Percentiles rank a stretch among this genome's conserved stretches.
These are phyloP conservation scores for Botrytis cinerea DNA, from an alignment of 2,329 filamentous ascomycete species.

Conservation along the genomic window DNA sequence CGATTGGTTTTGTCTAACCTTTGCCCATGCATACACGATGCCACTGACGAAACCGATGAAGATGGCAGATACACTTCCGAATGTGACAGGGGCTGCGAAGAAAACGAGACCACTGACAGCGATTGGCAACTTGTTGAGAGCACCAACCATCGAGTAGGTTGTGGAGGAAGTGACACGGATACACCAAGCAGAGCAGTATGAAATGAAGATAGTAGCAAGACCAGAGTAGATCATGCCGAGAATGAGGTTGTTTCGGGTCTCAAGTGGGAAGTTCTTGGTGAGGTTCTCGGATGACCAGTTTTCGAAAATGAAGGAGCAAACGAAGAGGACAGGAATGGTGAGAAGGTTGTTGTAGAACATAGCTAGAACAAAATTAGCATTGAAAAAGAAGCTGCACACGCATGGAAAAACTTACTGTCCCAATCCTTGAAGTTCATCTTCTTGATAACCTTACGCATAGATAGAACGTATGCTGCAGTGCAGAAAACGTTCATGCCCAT, in stretches of 20 bases:
- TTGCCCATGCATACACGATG: slow-evolving; percentile 84
- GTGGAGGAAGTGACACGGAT: slow-evolving; percentile 96
- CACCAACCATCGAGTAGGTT: slow-evolving; percentile 98
- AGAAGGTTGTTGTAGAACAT: slow-evolving; percentile 99
- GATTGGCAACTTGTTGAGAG: slow-evolving; percentile 96
- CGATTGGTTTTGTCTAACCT: slow-evolving; percentile 74
- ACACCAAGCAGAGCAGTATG: slow-evolving; percentile 99
- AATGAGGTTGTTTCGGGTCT: slow-evolving; percentile 75
- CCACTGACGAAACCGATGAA: slow-evolving; percentile 88
- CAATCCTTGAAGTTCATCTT: slow-evolving; percentile 99
- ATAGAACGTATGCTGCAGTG: slow-evolving; percentile 83
- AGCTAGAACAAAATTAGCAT: slow-evolving; percentile 56
- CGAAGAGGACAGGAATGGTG: slow-evolving; percentile 86
- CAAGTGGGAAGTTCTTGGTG: slow-evolving; percentile 82
- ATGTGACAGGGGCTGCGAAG: slow-evolving; percentile 90
- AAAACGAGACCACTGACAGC: slow-evolving; percentile 90
- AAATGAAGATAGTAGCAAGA: slow-evolving; percentile 92
- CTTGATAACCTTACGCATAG: slow-evolving; percentile 99
- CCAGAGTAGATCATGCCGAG: slow-evolving; percentile 93
- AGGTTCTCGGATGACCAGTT: slow-evolving; percentile 91
- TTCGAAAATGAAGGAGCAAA: slow-evolving; percentile 80
- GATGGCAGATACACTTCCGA: slow-evolving; percentile 90
- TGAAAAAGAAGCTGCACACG: background rate
- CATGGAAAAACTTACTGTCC: slow-evolving; percentile 72
- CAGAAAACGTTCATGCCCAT: slow-evolving; percentile 97